Evolutionary conservation across 768 basidiomycete species (phyloP), one percentile per base, ranked within the genome.

Genomic region (Pisolithus microcarpus): DNA sequence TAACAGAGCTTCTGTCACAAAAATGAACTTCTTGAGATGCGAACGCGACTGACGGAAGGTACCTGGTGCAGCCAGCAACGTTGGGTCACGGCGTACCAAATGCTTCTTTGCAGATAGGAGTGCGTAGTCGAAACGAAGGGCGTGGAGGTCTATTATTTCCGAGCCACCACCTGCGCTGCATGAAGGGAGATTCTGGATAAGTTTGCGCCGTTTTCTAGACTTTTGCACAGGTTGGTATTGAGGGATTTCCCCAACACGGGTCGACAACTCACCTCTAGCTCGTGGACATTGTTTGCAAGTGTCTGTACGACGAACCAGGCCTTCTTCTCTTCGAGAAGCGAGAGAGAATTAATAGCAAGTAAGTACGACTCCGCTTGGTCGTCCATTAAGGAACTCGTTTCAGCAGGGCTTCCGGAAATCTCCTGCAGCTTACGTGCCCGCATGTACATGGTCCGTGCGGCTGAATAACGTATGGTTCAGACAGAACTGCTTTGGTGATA

Each of bases 371-470:
- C 82, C 30, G 84, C 68, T 63, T 84, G 90, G 59, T 85, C 80
- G 58, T 84, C 81, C 34, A 82, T 77, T 55, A 77, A 62, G 13
- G 72, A 65, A 31, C 74, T 56, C 55, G 72, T 72, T 42, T 71
- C 63, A 55, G 62, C 56, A 18, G 69, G 57, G 40, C 68, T 62
- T 46, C 58, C 65, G 46, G 65, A 52, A 30, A 76, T 57, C 30
- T 71, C 72, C 46, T 79, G 81, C 8, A 98, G 70, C 61, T 91
- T 87, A 56, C 84, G 75, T 19, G 87, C 91, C 49, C 91, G 84
- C 59, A 90, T 88, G 66, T 94, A 97, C 94, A 98, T 96, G 9
- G 84, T 84, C 48, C 86, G 76, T 15, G 90, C 89, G 50, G 94
- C 95, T 97, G 62, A 31, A 45, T 52, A 48, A 56, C 47, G 51